Conservation (phyloP, 371 early-diverging fungal genomes). For the Zychaea mexicana region DNA sequence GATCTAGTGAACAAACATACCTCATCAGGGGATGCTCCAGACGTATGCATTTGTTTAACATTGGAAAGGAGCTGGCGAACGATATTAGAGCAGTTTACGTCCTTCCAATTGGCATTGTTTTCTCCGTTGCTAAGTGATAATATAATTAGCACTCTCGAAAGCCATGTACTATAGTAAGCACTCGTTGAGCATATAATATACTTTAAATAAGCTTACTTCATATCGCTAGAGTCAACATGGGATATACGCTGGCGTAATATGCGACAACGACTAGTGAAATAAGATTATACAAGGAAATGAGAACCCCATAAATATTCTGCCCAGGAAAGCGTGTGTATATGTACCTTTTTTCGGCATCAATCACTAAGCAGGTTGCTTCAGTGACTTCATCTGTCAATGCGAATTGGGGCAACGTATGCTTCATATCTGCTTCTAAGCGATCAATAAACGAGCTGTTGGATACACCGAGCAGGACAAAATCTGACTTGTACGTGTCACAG, state of each 20-base stretch:
- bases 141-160: too few species aligned
- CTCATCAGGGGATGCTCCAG: conserved; percentile 29
- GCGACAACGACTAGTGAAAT: conserved; percentile 34
- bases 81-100: conserved; percentile 27
- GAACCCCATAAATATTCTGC: too few species aligned
- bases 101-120: conserved; percentile 19
- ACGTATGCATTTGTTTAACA: conserved; percentile 27
- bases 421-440: conserved; percentile 56
- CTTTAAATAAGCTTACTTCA: background rate
- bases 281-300: background rate
- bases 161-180: too few species aligned
- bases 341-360: conserved; percentile 56
- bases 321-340: too few species aligned
- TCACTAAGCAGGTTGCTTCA: conserved; percentile 55
- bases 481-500: conserved; percentile 59
- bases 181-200: too few species aligned
- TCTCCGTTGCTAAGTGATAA: background rate
- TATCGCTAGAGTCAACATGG: background rate
- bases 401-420: conserved; percentile 48
- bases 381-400: conserved; percentile 39
- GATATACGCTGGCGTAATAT: conserved; percentile 29
- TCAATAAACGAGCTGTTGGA: conserved; percentile 53
- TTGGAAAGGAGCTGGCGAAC: conserved; percentile 28
- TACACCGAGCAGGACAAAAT: conserved; percentile 65
- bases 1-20: too few species aligned